These are phyloP conservation scores for Macrolepiota fuliginosa DNA, from an alignment of 768 basidiomycete species.

Conservation along the genomic window DNA sequence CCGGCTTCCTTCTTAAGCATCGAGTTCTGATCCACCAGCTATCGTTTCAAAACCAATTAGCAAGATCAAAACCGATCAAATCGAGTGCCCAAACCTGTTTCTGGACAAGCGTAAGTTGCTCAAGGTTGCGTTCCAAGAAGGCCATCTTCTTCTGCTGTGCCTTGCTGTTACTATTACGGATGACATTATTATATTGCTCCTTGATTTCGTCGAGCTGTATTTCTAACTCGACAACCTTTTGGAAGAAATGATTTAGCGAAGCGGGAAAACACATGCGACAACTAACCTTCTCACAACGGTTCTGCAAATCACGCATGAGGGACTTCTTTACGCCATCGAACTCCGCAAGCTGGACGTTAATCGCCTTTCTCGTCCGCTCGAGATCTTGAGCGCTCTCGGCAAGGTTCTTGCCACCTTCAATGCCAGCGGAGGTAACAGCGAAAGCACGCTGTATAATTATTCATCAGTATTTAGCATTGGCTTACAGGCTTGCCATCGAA, in stretches of 20 bases:
- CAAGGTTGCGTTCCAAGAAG: conserved; percentile 94
- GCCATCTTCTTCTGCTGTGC: conserved; percentile 99
- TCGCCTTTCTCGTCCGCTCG: conserved; percentile 93
- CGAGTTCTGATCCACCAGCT: conserved; percentile 99
- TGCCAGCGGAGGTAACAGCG: conserved; percentile 94
- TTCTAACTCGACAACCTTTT: conserved; percentile 95
- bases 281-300: conserved; percentile 96
- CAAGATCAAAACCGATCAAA: conserved; percentile 9
- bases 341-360: conserved; percentile 97
- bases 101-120: conserved; percentile 93
- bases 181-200: conserved; percentile 98
- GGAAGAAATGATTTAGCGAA: not conserved
- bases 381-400: conserved; percentile 97
- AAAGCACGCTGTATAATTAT: conserved; percentile 75
- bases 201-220: conserved; percentile 98
- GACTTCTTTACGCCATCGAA: conserved; percentile 99
- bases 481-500: not conserved
- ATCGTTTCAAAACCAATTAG: conserved; percentile 17
- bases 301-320: conserved; percentile 97
- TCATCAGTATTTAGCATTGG: conserved; percentile 7
- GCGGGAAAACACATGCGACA: not conserved
- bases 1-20: conserved; percentile 96
- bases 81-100: conserved; percentile 68
- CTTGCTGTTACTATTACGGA: conserved; percentile 96
- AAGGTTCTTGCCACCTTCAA: conserved; percentile 95